Evolutionary conservation across 2,329 filamentous ascomycete genomes (phyloP), one percentile per base, ranked within the genome.

Genomic region (Colletotrichum sp.): DNA sequence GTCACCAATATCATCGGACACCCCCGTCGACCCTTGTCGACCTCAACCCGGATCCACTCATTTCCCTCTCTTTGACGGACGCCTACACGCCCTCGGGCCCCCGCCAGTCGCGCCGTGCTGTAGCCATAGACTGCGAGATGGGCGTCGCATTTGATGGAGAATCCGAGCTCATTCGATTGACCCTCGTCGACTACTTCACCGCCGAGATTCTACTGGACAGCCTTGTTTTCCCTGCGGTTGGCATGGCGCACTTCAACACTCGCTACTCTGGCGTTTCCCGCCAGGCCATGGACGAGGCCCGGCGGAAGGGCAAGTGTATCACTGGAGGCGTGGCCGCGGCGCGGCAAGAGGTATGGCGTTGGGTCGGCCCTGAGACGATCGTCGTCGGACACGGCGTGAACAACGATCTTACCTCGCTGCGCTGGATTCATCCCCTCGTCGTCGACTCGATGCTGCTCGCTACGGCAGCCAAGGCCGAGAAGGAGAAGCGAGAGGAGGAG

Each of bases 101-200:
- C 6, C 44, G 75, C 52, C 60, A 65, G 49, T 32, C 63, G 21
- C 69, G 70, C 74, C 72, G 18, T 30, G 83, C 80, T 4, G 85
- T 91, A 5, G 88, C 86, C 0, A 81, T 92, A 5, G 89, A 91
- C 76, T 91, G 90, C 77, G 90, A 92, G 77, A 91, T 91, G 89
- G 89, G 90, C 18, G 85, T 83, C 0, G 82, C 87, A 3, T 78
- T 79, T 10, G 82, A 81, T 7, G 86, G 87, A 8, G 88, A 91
- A 12, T 80, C 82, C 0, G 89, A 91, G 76, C 81, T 92, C 9
- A 90, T 92, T 73, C 88, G 89, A 5, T 57, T 92, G 2, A 88
- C 87, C 0, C 79, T 87, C 3, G 79, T 92, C 30, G 90, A 91
- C 79, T 90, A 88, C 78, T 90, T 90, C 79, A 86, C 87, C 1